Evolutionary conservation across 176 grass and related monocot species (phyloP), one percentile per base, ranked within the genome.

Genomic region (Puccinellia tenuiflora): DNA sequence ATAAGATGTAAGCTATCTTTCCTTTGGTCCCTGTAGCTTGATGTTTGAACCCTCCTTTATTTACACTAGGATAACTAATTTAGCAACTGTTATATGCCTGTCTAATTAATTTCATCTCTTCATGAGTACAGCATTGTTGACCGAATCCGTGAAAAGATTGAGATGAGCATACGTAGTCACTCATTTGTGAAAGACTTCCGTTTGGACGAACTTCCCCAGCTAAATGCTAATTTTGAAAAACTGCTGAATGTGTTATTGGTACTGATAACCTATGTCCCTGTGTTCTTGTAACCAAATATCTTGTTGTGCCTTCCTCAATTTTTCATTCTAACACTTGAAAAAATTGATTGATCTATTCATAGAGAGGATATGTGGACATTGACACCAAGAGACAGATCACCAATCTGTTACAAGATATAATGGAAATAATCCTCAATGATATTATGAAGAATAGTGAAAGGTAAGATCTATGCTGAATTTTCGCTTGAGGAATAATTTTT

Each of bases 351-450:
- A 65, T 30, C 75, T 42, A 57, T 84, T 76, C 85, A 15, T 82
- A 94, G 94, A 88, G 57, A 84, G 31, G 87, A 70, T 80, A 88
- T 12, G 85, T 87, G 7, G 30, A 71, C 59, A 85, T 90, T 13
- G 65, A 65, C 39, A 68, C 43, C 40, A 91, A 47, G 52, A 85
- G 83, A 62, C 90, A 88, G 14, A 89, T 97, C 67, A 81, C 79
- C 45, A 92, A 89, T 90, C 73, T 92, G 25, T 83, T 97, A 67
- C 94, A 92, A 83, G 94, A 92, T 70, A 94, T 93, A 75, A 92
- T 97, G 90, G 91, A 94, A 81, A 94, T 92, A 42, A 89, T 92
- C 78, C 85, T 79, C 1, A 90, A 89, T 48, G 92, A 94, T 71
- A 84, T 97, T 74, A 97, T 97, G 92, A 83, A 30, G 61, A 39